Percentiles rank a stretch among this genome's conserved stretches.
phyloP scores from a whole-genome alignment of 345 rosid species.

The Salix suchowensis region DNA sequence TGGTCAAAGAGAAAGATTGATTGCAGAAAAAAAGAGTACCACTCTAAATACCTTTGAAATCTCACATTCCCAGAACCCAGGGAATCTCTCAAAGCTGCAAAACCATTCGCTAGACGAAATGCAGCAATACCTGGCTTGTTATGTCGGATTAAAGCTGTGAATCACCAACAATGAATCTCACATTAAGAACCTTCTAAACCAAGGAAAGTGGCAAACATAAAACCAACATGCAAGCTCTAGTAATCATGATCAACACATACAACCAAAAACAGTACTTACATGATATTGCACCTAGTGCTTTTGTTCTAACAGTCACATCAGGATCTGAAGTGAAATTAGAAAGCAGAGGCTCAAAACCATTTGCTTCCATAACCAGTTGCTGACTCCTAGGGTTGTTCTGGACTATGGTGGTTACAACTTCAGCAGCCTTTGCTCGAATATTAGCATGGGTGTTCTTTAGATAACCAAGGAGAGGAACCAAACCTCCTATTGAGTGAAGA shows the following conservation, averaged over 20 bases:
- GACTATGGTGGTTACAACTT: constrained; percentile 73
- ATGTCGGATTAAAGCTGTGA: constrained; percentile 75
- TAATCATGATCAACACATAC: not conserved
- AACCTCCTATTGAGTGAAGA: constrained; percentile 87
- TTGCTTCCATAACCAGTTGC: constrained; percentile 90
- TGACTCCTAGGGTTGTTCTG: constrained; percentile 92
- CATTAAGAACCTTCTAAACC: constrained; percentile 6
- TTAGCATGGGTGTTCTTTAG: constrained; percentile 65
- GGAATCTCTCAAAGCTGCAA: constrained; percentile 73
- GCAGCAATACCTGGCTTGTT: constrained; percentile 75
- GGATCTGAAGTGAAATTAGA: constrained; percentile 63
- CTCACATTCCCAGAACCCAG: constrained; percentile 57
- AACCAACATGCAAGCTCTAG: not conserved
- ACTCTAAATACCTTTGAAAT: constrained; percentile 64
- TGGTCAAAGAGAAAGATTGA: not conserved
- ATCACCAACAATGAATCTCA: constrained; percentile 11
- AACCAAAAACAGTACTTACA: constrained; percentile 47
- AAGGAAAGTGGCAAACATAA: not conserved
- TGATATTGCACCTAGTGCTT: constrained; percentile 90
- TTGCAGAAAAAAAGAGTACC: not conserved
- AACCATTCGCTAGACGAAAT: constrained; percentile 88
- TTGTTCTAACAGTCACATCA: constrained; percentile 58
- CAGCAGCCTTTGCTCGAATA: constrained; percentile 87
- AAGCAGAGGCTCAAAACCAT: constrained; percentile 74
- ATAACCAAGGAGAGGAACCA: constrained; percentile 77